Base-by-base conservation (phyloP, 2,329 filamentous ascomycete genomes). In the Fusarium lateritium region DNA sequence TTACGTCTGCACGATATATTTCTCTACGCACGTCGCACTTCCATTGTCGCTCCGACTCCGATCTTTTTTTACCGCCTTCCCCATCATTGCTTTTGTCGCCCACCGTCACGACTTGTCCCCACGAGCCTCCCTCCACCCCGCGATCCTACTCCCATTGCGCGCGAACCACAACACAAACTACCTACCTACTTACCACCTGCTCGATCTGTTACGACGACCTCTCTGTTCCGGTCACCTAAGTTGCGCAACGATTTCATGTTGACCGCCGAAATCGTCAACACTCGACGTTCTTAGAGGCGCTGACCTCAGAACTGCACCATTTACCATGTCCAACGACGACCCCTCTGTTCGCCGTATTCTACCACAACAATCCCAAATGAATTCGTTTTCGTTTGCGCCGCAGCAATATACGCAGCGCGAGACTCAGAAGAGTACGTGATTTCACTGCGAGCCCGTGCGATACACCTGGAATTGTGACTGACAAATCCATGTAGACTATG, bases 381-480 rank as follows among this genome's bases (percentile, higher is more conserved):
- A 91, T 78, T 89, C 87, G 75, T 95, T 94, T 80, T 88, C 90
- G 44, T 94, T 94, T 82, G 89, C 90, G 79, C 90, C 92, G 72
- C 84, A 84, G 67, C 81, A 84, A 52, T 84, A 77, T 58, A 79
- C 80, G 43, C 81, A 81, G 66, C 86, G 91, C 73, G 92, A 94
- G 80, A 93, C 92, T 64, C 92, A 95, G 77, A 95, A 94, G 84
- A 95, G 92, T 95, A 84, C 85, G 91, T 70, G 15, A 22, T n/a
- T 47, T 50, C 49, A 34, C 38, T 78, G 61, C 38, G 8, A 62
- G 34, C 51, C 17, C 21, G 7, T 33, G 31, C 36, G 14, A 21
- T 28, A 31, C 61, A 15, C 26, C 15, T 40, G 39, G 42, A 38
- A 28, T 42, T 46, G 40, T 59, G 15, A 42, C 72, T 74, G 51